Evolutionary conservation across 441 rosid species (phyloP), one percentile per base, ranked within the genome.

Genomic region (Omphalea diandra): DNA sequence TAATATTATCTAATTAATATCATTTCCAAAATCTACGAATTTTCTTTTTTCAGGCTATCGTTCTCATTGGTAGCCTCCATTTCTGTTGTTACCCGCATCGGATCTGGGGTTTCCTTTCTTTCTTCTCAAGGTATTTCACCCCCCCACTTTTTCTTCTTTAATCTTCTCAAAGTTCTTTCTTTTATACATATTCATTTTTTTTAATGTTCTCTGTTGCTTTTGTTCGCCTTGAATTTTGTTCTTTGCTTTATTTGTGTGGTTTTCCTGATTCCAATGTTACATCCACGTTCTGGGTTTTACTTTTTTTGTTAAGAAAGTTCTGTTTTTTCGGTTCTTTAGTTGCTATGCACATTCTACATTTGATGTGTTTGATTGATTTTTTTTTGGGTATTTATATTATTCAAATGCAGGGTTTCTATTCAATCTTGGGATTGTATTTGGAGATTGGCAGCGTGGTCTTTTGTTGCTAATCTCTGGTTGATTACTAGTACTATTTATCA

Each of bases 351-450:
- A 36, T 49, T 70, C 32, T 15, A 10, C 24, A 41, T 41, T 54
- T 47, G 47, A 9, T n/a, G 50, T 53, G 63, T 63, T n/a, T n/a
- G 57, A 62, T 44, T 53, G 26, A 36, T 53, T 44, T 7, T 60
- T n/a, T n/a, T n/a, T n/a, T n/a, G n/a, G n/a, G 47, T 65, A 35
- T 40, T 59, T 65, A 8, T 35, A 12, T 73, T 36, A 2, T 36
- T 58, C 22, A 29, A 65, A 72, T 70, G 80, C 84, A 80, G 88
- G 83, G 35, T 40, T 55, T 58, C n/a, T 49, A 47, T 5, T 33
- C 3, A 33, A 70, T 70, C 20, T 58, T 62, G 40, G 59, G 29
- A 50, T 40, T 32, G 22, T 43, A 2, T 29, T 61, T 4, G 60
- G 59, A 65, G 62, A 55, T 54, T 64, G 56, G 22, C 70, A 33